Base-by-base conservation (phyloP, 2,329 filamentous ascomycete species). In the Nannizzia gypsea region DNA sequence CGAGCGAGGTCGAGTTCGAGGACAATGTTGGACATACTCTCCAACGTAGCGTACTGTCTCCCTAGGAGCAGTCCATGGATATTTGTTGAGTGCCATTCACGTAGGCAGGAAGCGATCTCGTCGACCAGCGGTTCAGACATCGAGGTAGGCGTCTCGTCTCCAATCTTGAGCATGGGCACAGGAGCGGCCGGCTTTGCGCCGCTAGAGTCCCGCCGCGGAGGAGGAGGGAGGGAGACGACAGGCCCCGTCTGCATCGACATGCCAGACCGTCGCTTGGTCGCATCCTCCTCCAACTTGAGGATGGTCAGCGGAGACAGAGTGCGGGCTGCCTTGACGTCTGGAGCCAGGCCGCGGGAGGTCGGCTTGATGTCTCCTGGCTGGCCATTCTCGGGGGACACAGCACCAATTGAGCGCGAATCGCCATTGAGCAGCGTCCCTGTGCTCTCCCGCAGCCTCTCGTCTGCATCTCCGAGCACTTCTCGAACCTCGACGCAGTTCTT, bases 51-150 rank as follows among this genome's bases (percentile, higher is more conserved):
- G 73, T 99, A 99, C 70, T 91, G 85, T 62, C 90, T 83, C 20
- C 85, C 84, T 6, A 99, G 81, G 1, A 99, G 81, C 24, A 97
- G 80, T 70, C 95, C 90, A 74, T 99, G 95, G 15, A 99, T 80
- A 70, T 96, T 95, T 17, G 91, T 96, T 20, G 93, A 95, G 75
- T 99, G 92, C 95, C 93, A 99, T 80, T 99, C 93, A 66, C 93
- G 84, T 64, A 99, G 76, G 71, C 93, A 99, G 2, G 91, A 96
- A 13, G 93, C 91, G 67, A 99, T 97, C 73, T 99, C 93, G 73
- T 99, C 93, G 24, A 99, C 91, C 63, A 99, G 75, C 1, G 93
- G 93, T 71, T 99, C 95, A 6, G 88, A 85, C 15, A 83, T 80
- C 4, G 90, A 96, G 0, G 90, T 95, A 1, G 91, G 89, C 1